Base-by-base conservation (phyloP, 371 early-diverging fungal species). In the Lichtheimia corymbifera region DNA sequence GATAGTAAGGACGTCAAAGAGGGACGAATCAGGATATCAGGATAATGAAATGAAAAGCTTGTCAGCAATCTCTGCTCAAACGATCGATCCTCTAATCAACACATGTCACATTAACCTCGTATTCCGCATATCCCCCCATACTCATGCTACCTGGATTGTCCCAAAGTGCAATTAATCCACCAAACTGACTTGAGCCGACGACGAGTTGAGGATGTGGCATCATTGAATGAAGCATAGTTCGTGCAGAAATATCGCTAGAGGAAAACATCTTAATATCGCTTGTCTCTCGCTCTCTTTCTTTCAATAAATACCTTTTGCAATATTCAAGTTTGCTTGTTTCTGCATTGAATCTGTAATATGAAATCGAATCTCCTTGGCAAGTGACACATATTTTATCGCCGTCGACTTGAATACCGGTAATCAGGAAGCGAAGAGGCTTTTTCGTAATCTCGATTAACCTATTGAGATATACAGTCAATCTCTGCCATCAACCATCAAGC, bases 341-440 rank as follows among this genome's bases (percentile, higher is more conserved):
- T 18, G 50, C 28, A 30, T 74, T 61, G 30, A 67, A 74, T 3
- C 43, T 52, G 40, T 70, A 79, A 43, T 73, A 76, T 2, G 76
- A 70, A 4, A 74, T 52, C 0, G 79, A 76, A n/a, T 75, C 67
- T 1, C 55, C 59, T 9, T 72, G 74, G n/a, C 66, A 66, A 24
- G 72, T 67, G 4, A 76, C 71, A 57, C 76, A 76, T 12, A 79
- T 74, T 3, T 61, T 58, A 13, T 64, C 69, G 4, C 59, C 66
- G 14, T 49, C 25, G 17, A 68, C 71, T 30, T 69, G 64, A 20
- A 79, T 74, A 0, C 74, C 70, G 11, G 74, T 74, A 25, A 79
- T 76, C 6, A 63, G 53, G 35, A 63, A 72, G 3, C 65, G 66
- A 9, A 74, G 63, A 0, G 69, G n/a, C 40, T 61, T 67, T 13